Conservation (phyloP, 768 basidiomycete genomes). For the Pseudohyphozyma bogoriensis region DNA sequence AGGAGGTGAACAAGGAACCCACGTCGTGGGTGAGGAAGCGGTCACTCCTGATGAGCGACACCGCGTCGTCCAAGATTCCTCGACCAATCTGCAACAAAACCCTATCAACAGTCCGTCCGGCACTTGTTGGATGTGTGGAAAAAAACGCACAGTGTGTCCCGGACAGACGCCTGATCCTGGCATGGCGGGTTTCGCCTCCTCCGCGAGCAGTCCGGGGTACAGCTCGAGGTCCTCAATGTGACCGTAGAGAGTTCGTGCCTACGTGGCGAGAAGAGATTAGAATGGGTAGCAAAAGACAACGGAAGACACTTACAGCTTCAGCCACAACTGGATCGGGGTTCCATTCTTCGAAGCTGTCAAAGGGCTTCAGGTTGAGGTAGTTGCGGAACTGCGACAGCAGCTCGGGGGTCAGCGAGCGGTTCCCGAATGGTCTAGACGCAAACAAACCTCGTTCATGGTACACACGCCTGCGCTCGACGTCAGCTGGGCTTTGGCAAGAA, state of each 20-base stretch:
- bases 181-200: conserved; percentile 55
- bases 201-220: conserved; percentile 44
- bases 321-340: conserved; percentile 33
- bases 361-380: conserved; percentile 9
- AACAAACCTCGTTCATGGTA: conserved; percentile 37
- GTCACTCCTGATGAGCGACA: not conserved
- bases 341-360: conserved; percentile 37
- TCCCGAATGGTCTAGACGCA: not conserved
- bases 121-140: too few relatives aligned
- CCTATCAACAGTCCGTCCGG: too few relatives aligned
- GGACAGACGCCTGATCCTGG: conserved; percentile 51
- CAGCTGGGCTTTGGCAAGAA: conserved; percentile 34
- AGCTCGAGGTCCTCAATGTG: conserved; percentile 72
- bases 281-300: not conserved
- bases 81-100: too few relatives aligned
- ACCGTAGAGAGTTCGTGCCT: conserved; percentile 59
- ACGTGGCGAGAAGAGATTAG: too few relatives aligned
- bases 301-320: not conserved
- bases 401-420: not conserved
- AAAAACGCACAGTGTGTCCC: conserved; percentile 49
- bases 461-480: too few relatives aligned
- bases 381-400: conserved; percentile 37
- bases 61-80: conserved; percentile 52
- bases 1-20: not conserved
- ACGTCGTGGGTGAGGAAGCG: not conserved